phyloP scores from a whole-genome alignment of 2,329 filamentous ascomycete species.

The Aspergillus ruber region DNA sequence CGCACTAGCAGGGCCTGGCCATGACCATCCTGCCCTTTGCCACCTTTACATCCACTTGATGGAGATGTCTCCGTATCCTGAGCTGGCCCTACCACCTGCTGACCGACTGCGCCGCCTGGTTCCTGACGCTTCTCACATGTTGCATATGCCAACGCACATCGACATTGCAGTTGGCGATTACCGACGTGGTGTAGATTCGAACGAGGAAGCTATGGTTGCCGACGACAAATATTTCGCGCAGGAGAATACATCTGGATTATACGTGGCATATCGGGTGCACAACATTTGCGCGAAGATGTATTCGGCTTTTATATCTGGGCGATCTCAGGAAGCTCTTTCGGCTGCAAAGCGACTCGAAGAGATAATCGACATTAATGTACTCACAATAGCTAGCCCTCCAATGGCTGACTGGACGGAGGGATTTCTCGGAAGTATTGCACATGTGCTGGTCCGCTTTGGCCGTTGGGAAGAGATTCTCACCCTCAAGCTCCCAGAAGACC shows the following conservation, averaged over 20 bases:
- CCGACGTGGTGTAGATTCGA: constrained; percentile 56
- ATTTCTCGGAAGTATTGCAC: constrained; percentile 59
- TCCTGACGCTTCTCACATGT: constrained; percentile 62
- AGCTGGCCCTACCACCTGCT: constrained; percentile 54
- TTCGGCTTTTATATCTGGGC: constrained; percentile 11
- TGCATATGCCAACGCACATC: constrained; percentile 71
- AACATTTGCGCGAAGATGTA: constrained; percentile 13
- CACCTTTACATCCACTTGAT: constrained; percentile 71
- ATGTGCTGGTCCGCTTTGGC: constrained; percentile 66
- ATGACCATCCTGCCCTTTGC: constrained; percentile 60
- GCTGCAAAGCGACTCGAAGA: constrained; percentile 11
- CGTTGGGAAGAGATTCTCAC: constrained; percentile 59
- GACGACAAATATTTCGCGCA: constrained; percentile 59
- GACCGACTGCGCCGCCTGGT: constrained; percentile 57
- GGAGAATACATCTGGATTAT: constrained; percentile 8
- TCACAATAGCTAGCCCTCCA: constrained; percentile 58
- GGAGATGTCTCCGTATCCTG: constrained; percentile 64
- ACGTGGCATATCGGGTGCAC: constrained; percentile 18
- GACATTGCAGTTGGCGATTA: constrained; percentile 70
- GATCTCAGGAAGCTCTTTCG: constrained; percentile 10
- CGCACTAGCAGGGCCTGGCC: constrained; percentile 45
- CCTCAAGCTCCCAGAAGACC: constrained; percentile 51
- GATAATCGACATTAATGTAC: constrained; percentile 51
- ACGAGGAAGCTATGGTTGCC: constrained; percentile 57
- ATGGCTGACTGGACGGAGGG: constrained; percentile 74